Conservation (phyloP, 2,329 filamentous ascomycete genomes). For the Fusarium mangiferae region DNA sequence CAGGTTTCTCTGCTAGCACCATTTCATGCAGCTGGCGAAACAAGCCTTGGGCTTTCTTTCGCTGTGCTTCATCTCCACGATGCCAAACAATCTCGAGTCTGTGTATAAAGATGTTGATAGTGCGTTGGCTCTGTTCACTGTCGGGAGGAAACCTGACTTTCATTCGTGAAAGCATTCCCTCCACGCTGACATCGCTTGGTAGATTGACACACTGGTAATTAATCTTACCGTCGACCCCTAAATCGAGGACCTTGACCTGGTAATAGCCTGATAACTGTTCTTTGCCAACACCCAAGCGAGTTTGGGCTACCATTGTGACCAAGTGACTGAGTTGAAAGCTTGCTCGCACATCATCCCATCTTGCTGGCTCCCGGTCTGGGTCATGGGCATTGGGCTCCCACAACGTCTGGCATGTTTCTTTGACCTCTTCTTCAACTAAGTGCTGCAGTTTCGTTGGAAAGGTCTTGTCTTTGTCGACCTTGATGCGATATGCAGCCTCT, state of each 20-base stretch:
- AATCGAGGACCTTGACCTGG: constrained; percentile 25
- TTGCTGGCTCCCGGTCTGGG: not conserved
- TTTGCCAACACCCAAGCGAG: constrained; percentile 27
- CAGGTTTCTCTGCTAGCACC: not conserved
- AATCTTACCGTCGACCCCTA: constrained; percentile 28
- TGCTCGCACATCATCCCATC: constrained; percentile 23
- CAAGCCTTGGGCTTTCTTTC: not conserved
- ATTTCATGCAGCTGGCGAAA: constrained; percentile 6
- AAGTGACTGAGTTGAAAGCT: not conserved
- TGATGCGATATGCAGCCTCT: not conserved
- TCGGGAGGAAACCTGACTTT: constrained; percentile 31
- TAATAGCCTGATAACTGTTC: constrained; percentile 35
- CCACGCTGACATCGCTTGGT: constrained; percentile 6
- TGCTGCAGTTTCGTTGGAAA: not conserved
- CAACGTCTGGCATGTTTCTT: constrained; percentile 20
- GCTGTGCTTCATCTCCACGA: constrained; percentile 3
- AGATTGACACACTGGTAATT: constrained; percentile 14
- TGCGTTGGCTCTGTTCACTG: constrained; percentile 1
- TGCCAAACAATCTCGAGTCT: constrained; percentile 6
- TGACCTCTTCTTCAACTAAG: constrained; percentile 28
- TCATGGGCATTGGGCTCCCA: constrained; percentile 27
- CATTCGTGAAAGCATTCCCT: constrained; percentile 24
- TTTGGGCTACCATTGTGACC: constrained; percentile 32
- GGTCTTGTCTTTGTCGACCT: not conserved
- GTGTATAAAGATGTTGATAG: constrained; percentile 6